Evolutionary conservation across 2,329 filamentous ascomycete species (phyloP), one percentile per base, ranked within the genome.

Genomic region (Xylaria sp.): DNA sequence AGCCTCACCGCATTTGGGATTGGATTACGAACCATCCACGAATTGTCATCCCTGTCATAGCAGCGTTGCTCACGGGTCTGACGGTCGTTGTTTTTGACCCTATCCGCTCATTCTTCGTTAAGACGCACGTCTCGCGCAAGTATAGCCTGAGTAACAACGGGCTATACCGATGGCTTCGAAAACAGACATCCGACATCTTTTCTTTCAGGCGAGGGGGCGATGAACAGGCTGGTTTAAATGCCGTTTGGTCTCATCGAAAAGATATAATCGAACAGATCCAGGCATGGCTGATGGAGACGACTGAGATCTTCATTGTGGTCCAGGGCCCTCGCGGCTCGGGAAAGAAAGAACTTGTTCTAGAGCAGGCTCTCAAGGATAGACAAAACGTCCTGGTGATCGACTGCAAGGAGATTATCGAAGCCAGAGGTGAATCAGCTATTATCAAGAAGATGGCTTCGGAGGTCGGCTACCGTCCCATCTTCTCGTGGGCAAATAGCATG

Each of bases 401-500:
- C 77, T 98, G 94, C 80, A 97, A 96, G 74, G 90, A 91, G 1
- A 91, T 98, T 10, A 90, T 94, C 61, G 94, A 98, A 75, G 93
- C 94, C 1, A 87, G 91, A 56, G 93, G 95, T 4, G 95, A 99
- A 72, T 88, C 89, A 7, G 87, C 88, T 2, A 97, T 91, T 0
- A 97, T 99, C 70, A 87, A 87, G 62, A 88, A 90, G 40, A 88
- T 95, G 5, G 95, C 94, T 0, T 79, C 82, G 1, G 87, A 93
- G 66, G 93, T 98, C 49, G 94, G 95, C 8, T 98, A 97, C 73
- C 84, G 91, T 8, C 95, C 95, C 0, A 87, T 99, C 0, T 99
- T 99, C 75, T 96, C 92, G 0, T 98, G 93, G 91, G 90, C 96
- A 78, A 97, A 98, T 76, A 97, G 88, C 71, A 87, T 98, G 67